Conservation (phyloP, 306 rosid species). For the Begonia loranthoides region DNA sequence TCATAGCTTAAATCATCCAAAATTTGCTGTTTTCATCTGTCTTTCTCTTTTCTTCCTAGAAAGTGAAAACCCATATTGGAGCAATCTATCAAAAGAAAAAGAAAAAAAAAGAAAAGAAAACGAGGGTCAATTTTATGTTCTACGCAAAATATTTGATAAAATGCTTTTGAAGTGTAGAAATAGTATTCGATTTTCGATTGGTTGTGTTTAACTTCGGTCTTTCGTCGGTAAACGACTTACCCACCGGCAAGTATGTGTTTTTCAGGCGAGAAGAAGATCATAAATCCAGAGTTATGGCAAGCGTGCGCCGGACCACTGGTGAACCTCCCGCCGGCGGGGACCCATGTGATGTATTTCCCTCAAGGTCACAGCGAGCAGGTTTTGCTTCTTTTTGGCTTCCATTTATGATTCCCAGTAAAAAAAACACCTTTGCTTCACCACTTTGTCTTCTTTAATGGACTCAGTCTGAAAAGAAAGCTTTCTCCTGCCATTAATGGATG, state of each 20-base stretch:
- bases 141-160: no score
- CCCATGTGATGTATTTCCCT: constrained; percentile 85
- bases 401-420: background rate
- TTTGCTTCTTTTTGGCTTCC: background rate
- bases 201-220: no score
- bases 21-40: no score
- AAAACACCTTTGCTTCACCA: background rate
- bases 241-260: background rate
- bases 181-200: no score
- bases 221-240: no score
- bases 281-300: constrained; percentile 87
- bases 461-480: background rate
- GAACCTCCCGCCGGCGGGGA: constrained; percentile 70
- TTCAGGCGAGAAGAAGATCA: constrained; percentile 41
- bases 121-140: no score
- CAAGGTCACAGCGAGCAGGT: constrained; percentile 96
- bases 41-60: no score
- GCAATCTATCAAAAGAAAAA: no score
- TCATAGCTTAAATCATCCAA: no score
- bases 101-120: no score
- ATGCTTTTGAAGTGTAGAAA: no score
- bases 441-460: background rate
- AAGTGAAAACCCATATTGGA: no score
- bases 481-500: background rate
- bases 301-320: constrained; percentile 96